A percentile compares a stretch with the other conserved stretches of the same genome.
phyloP scores from a whole-genome alignment of 2,329 filamentous ascomycete species.

The Pyricularia pennisetigena region DNA sequence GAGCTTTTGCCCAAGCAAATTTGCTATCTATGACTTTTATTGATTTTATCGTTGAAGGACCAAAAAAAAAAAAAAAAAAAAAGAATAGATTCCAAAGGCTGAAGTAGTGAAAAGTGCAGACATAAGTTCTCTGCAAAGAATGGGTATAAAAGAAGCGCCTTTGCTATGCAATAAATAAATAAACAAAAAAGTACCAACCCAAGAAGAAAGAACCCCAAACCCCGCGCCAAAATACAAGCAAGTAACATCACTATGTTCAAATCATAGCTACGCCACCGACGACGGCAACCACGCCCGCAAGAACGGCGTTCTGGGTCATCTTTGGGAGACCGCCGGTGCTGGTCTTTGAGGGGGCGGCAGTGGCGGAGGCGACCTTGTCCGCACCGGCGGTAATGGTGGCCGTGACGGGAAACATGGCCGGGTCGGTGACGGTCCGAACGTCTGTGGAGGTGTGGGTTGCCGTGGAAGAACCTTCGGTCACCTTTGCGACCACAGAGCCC shows the following conservation, averaged over 20 bases:
- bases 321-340: conserved; percentile 6
- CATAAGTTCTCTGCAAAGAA: not conserved
- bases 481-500: conserved; percentile 6
- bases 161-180: not conserved
- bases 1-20: not conserved
- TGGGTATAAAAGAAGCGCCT: not conserved
- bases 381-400: not conserved
- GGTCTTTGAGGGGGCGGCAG: conserved; percentile 2
- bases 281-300: conserved; percentile 11
- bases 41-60: not conserved
- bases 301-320: conserved; percentile 10
- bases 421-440: not conserved
- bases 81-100: not conserved
- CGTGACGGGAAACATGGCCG: not conserved
- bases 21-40: no score
- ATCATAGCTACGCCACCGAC: conserved; percentile 9
- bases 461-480: conserved; percentile 14
- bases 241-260: not conserved
- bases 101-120: not conserved
- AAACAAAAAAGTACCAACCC: not conserved
- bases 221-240: not conserved
- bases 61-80: not conserved
- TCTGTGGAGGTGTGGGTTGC: conserved; percentile 7
- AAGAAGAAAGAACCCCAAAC: not conserved
- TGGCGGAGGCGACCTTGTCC: not conserved